Evolutionary conservation across 805 yeast genomes (phyloP), one percentile per base, ranked within the genome.

Genomic region (Starmerella tilneyi): DNA sequence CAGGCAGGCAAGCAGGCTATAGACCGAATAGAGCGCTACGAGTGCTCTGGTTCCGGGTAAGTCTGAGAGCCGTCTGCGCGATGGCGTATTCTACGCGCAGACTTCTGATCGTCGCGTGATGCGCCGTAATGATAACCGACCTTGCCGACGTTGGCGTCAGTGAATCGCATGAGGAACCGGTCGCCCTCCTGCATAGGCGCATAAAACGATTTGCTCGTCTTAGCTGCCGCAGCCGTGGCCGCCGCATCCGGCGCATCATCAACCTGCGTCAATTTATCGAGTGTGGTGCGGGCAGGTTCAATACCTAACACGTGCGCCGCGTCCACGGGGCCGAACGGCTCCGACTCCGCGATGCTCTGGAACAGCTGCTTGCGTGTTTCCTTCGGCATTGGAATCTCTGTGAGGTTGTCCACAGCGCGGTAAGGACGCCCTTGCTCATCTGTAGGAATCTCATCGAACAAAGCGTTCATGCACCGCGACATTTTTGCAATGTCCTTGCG

Each of bases 101-200:
- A 83, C 74, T 81, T 84, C 57, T 76, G 79, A 65, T 89, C 97
- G 68, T 96, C 84, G 54, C 79, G 72, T 16, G 85, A 75, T 32
- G 86, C 84, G 65, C 97, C 97, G 61, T 89, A 89, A 60, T 97
- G 78, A 73, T 68, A 76, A 41, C 97, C 98, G 44, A 86, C 92
- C 45, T 76, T 67, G 29, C 96, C 96, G 39, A 81, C 84, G 59
- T 73, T 77, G 36, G 85, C 81, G 51, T 78, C 73, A 17, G 81
- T 78, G 64, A 89, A 88, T 59, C 76, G 77, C 71, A 81, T 83
- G 43, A 72, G 72, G 43, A 74, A 64, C 59, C 79, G 75, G 57
- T 86, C 96, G 38, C 85, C 88, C 53, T 76, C 68, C 51, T 71
- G 65, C 54, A 75, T 70, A 43, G 74, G 71, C 15, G 86, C 92